Evolutionary conservation across 139 green algal species (phyloP), one percentile per base, ranked within the genome.

Genomic region (Haematococcus sp.): DNA sequence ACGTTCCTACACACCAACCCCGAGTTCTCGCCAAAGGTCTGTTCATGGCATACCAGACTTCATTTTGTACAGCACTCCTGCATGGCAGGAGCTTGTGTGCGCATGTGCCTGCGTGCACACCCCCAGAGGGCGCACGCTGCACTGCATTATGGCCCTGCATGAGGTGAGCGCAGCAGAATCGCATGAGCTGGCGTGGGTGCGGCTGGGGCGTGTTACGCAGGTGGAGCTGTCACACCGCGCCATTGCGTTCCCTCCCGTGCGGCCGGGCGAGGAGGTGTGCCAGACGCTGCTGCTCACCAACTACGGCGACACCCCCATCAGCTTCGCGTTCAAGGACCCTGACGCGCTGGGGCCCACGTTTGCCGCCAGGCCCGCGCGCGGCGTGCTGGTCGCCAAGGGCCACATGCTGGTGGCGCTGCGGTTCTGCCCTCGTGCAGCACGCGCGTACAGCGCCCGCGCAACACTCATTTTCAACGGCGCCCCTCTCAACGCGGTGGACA

Each of bases 211-310:
- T 7, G 40, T 7, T 11, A 11, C 56, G n/a, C 79, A 87, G 70
- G 63, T 80, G 7, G 49, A 74, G 28, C 55, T 91, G n/a, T 81
- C 70, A 27, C 76, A 65, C 61, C 63, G 23, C 28, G 30, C 7
- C 1, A 49, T 94, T 7, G 46, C 65, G 59, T 91, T 93, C 82
- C 82, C 87, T 20, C 82, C 87, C 25, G 83, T 71, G 63, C 74
- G 71, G 2, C 65, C 73, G 1, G 78, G 81, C 7, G 71, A 87
- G 52, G 19, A 52, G 4, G 72, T 77, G 17, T 67, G 87, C 74
- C 80, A 88, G 70, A 91, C 87, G 22, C 58, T 91, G 46, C 73
- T 77, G 66, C 68, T 94, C 17, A 44, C 67, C 17, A 94, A 94
- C 79, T 63, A 83, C 60, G 86, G 89, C 0, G 89, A 94, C 84